A percentile compares a stretch with the other conserved stretches of the same genome.
These are phyloP conservation scores for Coemansia sp. DNA, from an alignment of 192 early-diverging fungal genomes.

Conservation along the genomic window DNA sequence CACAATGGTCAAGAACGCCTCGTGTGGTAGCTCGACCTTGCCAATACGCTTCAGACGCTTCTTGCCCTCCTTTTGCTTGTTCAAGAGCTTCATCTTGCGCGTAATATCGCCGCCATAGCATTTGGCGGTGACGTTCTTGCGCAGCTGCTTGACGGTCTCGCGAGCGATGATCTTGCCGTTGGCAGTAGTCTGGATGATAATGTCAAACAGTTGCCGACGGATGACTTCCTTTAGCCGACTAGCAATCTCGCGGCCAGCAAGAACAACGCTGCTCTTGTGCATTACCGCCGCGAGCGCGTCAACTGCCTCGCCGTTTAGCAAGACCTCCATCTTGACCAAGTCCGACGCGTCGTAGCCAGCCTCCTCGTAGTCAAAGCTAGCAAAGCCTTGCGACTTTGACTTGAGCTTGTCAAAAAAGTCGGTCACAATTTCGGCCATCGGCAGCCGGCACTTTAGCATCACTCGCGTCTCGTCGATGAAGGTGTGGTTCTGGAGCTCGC, in stretches of 20 bases:
- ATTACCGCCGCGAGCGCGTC: conserved; percentile 92
- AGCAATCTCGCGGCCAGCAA: conserved; percentile 81
- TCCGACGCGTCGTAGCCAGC: conserved; percentile 83
- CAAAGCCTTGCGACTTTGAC: conserved; percentile 83
- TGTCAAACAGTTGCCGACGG: conserved; percentile 90
- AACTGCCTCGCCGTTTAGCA: conserved; percentile 89
- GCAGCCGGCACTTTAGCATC: conserved; percentile 84
- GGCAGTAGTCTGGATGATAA: conserved; percentile 87
- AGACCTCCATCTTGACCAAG: conserved; percentile 90
- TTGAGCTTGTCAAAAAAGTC: conserved; percentile 98
- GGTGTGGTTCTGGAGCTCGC: conserved; percentile 85
- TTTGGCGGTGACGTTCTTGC: conserved; percentile 97
- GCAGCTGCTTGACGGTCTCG: conserved; percentile 82
- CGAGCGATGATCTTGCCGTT: conserved; percentile 85
- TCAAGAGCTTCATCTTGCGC: conserved; percentile 96
- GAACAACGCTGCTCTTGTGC: conserved; percentile 71
- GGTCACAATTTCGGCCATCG: conserved; percentile 91
- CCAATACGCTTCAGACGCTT: conserved; percentile 91
- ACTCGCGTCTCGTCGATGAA: conserved; percentile 86
- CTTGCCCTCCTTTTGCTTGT: conserved; percentile 96
- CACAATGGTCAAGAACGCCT: conserved; percentile 74
- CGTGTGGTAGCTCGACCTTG: conserved; percentile 90
- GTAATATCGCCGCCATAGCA: conserved; percentile 97
- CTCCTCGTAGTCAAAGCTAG: conserved; percentile 94
- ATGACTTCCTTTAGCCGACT: conserved; percentile 83